phyloP scores from a whole-genome alignment of 2,329 filamentous ascomycete species.

The Cytospora chrysosperma region DNA sequence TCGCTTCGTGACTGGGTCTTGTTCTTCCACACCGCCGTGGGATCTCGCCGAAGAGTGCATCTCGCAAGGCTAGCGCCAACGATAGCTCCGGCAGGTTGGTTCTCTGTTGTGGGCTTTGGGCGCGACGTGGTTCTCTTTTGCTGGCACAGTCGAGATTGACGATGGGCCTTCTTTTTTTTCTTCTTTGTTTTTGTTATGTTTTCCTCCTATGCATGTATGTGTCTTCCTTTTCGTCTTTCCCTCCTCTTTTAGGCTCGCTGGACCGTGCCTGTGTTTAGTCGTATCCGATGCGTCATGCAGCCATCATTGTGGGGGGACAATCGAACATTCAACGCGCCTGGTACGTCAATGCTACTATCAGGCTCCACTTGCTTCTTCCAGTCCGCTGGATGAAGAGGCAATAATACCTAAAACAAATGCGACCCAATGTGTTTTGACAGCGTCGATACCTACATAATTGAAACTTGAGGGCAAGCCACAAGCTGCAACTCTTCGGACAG shows the following conservation, averaged over 20 bases:
- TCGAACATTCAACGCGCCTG: too few relatives aligned
- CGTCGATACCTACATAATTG: neutral
- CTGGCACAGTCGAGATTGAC: neutral
- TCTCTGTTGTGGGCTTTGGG: neutral
- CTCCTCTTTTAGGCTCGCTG: neutral
- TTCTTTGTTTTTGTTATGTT: neutral
- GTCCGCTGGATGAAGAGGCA: neutral
- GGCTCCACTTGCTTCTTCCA: conserved; percentile 17
- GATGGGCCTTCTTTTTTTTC: neutral
- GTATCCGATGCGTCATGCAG: conserved; percentile 19
- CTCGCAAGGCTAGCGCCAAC: neutral
- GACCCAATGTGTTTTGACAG: neutral
- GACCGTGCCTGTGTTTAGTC: conserved; percentile 9
- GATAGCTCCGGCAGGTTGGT: neutral
- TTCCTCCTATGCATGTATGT: too few relatives aligned
- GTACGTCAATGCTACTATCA: too few relatives aligned
- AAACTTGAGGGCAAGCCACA: neutral
- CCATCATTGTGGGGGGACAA: conserved; percentile 8
- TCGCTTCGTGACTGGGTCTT: neutral
- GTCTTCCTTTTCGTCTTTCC: neutral
- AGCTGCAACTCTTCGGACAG: neutral
- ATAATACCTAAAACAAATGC: neutral
- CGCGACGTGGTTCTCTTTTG: neutral
- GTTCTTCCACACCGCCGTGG: neutral
- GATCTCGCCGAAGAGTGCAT: neutral